Evolutionary conservation across 768 basidiomycete species (phyloP).

Genomic region (Tricholomella constricta): DNA sequence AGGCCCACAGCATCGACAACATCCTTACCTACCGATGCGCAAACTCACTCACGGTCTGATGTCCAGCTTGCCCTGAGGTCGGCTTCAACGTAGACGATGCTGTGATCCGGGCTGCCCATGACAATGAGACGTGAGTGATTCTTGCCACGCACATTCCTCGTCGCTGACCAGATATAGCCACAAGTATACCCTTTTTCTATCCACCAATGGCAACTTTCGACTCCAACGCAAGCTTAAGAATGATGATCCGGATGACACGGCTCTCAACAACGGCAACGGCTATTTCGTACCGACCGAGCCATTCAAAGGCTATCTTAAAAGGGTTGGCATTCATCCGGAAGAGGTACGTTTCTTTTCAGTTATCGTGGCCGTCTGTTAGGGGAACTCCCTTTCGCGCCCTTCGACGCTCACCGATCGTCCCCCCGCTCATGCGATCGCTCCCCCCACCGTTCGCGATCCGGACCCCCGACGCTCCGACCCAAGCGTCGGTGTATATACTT

Average conservation of each 20-base stretch:
- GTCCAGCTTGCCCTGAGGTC: conserved; percentile 4
- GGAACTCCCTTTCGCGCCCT: too few relatives aligned
- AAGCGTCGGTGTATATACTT: too few relatives aligned
- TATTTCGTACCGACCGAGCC: conserved; percentile 22
- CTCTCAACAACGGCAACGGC: conserved; percentile 26
- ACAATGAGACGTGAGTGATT: neutral
- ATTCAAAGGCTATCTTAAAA: conserved; percentile 21
- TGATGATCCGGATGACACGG: conserved; percentile 29
- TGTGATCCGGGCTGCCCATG: neutral
- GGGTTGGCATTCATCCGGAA: neutral
- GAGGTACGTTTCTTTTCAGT: neutral
- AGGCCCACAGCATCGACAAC: too few relatives aligned
- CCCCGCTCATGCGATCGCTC: too few relatives aligned
- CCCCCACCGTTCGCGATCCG: too few relatives aligned
- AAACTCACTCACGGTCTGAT: neutral
- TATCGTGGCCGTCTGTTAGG: neutral
- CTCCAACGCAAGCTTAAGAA: conserved; percentile 26
- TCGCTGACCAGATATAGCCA: conserved; percentile 19
- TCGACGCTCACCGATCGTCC: too few relatives aligned
- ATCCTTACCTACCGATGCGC: too few relatives aligned
- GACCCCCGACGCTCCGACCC: too few relatives aligned
- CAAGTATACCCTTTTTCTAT: conserved; percentile 26
- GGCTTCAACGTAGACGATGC: conserved; percentile 2
- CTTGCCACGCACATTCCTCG: neutral
- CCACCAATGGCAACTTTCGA: conserved; percentile 28